These are phyloP conservation scores for Aechmea fasciata DNA, from an alignment of 176 grass and related monocot genomes.

Conservation along the genomic window DNA sequence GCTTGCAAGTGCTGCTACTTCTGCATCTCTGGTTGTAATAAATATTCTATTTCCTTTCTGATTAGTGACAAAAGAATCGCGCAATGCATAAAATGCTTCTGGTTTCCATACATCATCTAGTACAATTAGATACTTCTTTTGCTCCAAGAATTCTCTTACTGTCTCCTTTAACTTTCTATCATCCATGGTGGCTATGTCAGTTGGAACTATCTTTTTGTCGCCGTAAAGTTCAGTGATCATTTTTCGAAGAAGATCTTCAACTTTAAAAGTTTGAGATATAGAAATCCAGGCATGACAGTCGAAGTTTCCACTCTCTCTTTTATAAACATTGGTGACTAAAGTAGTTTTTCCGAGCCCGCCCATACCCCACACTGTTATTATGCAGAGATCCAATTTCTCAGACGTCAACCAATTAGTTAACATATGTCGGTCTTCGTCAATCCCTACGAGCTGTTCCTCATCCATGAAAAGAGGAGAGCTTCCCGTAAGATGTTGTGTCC, in stretches of 20 bases:
- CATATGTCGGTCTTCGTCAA: slow-evolving; percentile 19
- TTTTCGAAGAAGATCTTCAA: slow-evolving; percentile 1
- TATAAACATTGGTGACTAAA: slow-evolving; percentile 10
- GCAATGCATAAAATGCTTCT: background rate
- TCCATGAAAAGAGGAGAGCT: slow-evolving; percentile 6
- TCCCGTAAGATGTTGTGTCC: background rate
- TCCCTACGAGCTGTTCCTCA: slow-evolving; percentile 32
- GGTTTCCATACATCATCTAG: slow-evolving; percentile 36
- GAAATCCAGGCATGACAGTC: slow-evolving; percentile 22
- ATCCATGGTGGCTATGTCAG: background rate
- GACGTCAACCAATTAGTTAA: slow-evolving; percentile 15
- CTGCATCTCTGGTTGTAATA: slow-evolving; percentile 15
- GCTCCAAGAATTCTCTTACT: background rate
- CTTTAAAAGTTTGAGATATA: slow-evolving; percentile 16
- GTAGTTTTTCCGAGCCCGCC: slow-evolving; percentile 29
- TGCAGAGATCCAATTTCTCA: background rate
- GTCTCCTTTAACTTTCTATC: slow-evolving; percentile 7
- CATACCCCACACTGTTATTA: slow-evolving; percentile 35
- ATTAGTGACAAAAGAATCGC: slow-evolving; percentile 12
- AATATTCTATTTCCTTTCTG: slow-evolving; percentile 9
- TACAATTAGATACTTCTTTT: slow-evolving; percentile 29
- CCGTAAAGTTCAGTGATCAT: slow-evolving; percentile 5
- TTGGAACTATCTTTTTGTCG: background rate
- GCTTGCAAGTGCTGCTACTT: slow-evolving; percentile 29
- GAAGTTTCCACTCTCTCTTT: slow-evolving; percentile 13